Conservation (phyloP, 2,329 filamentous ascomycete species). For the Coniochaeta prunicola region DNA sequence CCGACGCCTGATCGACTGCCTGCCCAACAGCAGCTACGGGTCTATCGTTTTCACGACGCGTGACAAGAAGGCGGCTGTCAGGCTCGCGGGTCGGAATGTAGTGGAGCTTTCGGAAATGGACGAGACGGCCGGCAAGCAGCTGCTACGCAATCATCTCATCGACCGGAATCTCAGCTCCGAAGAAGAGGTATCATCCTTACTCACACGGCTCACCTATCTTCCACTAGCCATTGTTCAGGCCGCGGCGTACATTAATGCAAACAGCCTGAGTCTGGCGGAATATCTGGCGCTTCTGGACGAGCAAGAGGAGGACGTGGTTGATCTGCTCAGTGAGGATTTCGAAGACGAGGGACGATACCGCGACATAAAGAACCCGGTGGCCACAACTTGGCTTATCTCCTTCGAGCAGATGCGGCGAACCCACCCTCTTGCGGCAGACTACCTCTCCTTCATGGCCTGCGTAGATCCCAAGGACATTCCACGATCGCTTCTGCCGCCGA, state of each 20-base stretch:
- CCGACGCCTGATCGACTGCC: slow-evolving; percentile 17
- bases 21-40: slow-evolving; percentile 24
- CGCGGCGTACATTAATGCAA: slow-evolving; percentile 26
- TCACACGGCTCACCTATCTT: slow-evolving; percentile 21
- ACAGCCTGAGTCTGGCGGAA: slow-evolving; percentile 8
- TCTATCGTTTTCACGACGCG: slow-evolving; percentile 29
- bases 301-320: slow-evolving; percentile 12
- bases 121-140: slow-evolving; percentile 14
- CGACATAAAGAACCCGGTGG: slow-evolving; percentile 17
- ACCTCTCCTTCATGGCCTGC: slow-evolving; percentile 26
- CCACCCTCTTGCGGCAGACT: slow-evolving; percentile 23
- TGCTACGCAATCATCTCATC: slow-evolving; percentile 19
- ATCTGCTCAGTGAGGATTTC: slow-evolving; percentile 22
- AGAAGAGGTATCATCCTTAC: slow-evolving; percentile 12
- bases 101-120: slow-evolving; percentile 23
- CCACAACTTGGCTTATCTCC: slow-evolving; percentile 26
- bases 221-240: slow-evolving; percentile 29
- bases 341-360: slow-evolving; percentile 19
- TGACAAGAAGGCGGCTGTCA: slow-evolving; percentile 19
- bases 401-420: slow-evolving; percentile 23
- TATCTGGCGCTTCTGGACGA: slow-evolving; percentile 19
- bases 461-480: slow-evolving; percentile 22
- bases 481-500: slow-evolving; percentile 19
- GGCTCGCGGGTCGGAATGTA: slow-evolving; percentile 12
- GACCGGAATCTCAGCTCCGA: slow-evolving; percentile 10